Percentiles rank a stretch among this genome's conserved stretches.
These are phyloP conservation scores for Citrus unshiu DNA, from an alignment of 345 rosid species.

Conservation along the genomic window DNA sequence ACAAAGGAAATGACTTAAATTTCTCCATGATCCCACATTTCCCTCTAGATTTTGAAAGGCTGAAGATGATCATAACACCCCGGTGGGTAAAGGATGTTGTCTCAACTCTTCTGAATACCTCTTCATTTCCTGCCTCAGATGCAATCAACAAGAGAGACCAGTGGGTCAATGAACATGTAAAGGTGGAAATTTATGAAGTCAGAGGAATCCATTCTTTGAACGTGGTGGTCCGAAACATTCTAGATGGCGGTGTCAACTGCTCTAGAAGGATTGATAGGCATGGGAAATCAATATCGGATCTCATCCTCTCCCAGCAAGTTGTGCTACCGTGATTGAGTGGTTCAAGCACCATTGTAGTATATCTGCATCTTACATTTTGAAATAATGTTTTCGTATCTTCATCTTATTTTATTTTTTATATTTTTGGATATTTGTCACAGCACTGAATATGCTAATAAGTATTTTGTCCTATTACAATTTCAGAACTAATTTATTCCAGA, in stretches of 20 bases:
- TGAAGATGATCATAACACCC: constrained; percentile 62
- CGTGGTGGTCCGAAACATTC: constrained; percentile 69
- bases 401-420: not conserved
- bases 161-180: constrained; percentile 37
- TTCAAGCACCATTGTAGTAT: not conserved
- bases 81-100: constrained; percentile 68
- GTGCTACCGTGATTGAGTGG: constrained; percentile 34
- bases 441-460: not conserved
- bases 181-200: constrained; percentile 72
- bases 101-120: constrained; percentile 42
- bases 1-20: constrained; percentile 84
- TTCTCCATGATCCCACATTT: constrained; percentile 77
- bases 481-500: not conserved
- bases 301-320: constrained; percentile 60
- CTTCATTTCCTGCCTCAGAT: constrained; percentile 40
- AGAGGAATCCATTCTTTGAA: constrained; percentile 67
- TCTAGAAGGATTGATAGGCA: constrained; percentile 89
- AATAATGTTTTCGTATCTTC: not conserved
- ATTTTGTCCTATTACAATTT: not conserved
- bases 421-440: not conserved
- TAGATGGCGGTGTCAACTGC: constrained; percentile 91
- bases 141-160: constrained; percentile 33
- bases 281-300: constrained; percentile 79
- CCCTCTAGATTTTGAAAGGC: constrained; percentile 49
- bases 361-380: not conserved